Percentiles rank a stretch among this genome's conserved stretches.
Evolutionary conservation across 2,329 filamentous ascomycete species (phyloP).

Genomic region (Talaromyces albobiverticillius): DNA sequence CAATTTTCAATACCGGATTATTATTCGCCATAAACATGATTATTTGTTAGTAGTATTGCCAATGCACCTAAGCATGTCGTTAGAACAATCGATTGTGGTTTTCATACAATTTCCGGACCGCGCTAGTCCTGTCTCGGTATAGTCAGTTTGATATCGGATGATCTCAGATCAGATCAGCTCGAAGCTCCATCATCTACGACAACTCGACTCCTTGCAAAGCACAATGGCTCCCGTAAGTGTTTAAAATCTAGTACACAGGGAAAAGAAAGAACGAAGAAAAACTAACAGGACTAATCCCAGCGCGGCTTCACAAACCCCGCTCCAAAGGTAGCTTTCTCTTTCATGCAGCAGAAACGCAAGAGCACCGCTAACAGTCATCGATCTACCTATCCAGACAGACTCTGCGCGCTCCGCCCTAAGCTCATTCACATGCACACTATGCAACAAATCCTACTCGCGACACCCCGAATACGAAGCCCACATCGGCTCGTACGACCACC

Average conservation of each 20-base stretch:
- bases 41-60: too few species aligned
- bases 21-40: too few species aligned
- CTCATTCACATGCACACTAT: conserved; percentile 81
- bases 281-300: conserved; percentile 23
- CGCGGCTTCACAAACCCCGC: conserved; percentile 48
- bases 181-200: neutral
- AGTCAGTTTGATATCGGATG: too few species aligned
- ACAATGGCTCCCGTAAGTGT: conserved; percentile 12
- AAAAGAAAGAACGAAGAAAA: neutral
- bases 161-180: too few species aligned
- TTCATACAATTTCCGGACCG: too few species aligned
- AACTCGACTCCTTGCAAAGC: neutral
- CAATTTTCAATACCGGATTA: too few species aligned
- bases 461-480: conserved; percentile 97
- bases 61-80: too few species aligned
- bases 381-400: conserved; percentile 44
- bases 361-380: neutral
- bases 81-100: too few species aligned
- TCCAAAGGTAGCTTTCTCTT: conserved; percentile 36
- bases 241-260: neutral
- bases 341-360: neutral
- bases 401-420: conserved; percentile 72
- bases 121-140: too few species aligned
- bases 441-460: conserved; percentile 89
- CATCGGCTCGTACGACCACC: conserved; percentile 90